These are phyloP conservation scores for Thymus quinquecostatus DNA, from an alignment of 257 asterid species.

Conservation along the genomic window DNA sequence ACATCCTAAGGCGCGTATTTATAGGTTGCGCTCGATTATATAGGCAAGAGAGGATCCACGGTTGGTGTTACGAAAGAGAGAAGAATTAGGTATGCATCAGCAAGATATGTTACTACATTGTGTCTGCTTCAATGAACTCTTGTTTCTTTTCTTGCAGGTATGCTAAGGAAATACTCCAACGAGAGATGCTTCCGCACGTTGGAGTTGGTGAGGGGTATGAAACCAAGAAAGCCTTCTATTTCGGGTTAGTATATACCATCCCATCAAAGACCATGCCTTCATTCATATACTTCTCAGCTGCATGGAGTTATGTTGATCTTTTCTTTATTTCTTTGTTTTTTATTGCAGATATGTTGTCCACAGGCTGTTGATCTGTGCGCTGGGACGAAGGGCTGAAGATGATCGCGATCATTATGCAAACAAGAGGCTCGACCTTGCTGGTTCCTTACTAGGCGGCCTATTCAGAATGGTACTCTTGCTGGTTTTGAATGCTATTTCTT, in stretches of 20 bases:
- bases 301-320: neutral
- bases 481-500: neutral
- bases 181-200: constrained; percentile 94
- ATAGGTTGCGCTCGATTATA: constrained; percentile 88
- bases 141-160: constrained; percentile 42
- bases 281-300: neutral
- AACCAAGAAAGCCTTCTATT: constrained; percentile 83
- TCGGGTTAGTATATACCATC: constrained; percentile 55
- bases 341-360: constrained; percentile 69
- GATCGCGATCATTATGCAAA: constrained; percentile 89
- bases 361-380: constrained; percentile 71
- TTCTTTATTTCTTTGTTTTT: constrained; percentile 20
- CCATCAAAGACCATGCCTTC: neutral
- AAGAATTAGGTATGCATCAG: constrained; percentile 68
- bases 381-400: constrained; percentile 83
- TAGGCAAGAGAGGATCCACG: constrained; percentile 87
- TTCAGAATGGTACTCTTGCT: constrained; percentile 64
- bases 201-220: constrained; percentile 74
- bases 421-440: constrained; percentile 89
- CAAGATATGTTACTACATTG: neutral
- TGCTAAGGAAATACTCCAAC: constrained; percentile 85
- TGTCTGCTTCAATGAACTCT: neutral
- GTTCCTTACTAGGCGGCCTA: constrained; percentile 74
- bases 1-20: constrained; percentile 12
- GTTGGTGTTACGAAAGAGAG: constrained; percentile 86